A percentile compares a stretch with the other conserved stretches of the same genome.
These are phyloP conservation scores for Parachaetomium inaequale DNA, from an alignment of 495 filamentous ascomycete genomes.

Conservation along the genomic window DNA sequence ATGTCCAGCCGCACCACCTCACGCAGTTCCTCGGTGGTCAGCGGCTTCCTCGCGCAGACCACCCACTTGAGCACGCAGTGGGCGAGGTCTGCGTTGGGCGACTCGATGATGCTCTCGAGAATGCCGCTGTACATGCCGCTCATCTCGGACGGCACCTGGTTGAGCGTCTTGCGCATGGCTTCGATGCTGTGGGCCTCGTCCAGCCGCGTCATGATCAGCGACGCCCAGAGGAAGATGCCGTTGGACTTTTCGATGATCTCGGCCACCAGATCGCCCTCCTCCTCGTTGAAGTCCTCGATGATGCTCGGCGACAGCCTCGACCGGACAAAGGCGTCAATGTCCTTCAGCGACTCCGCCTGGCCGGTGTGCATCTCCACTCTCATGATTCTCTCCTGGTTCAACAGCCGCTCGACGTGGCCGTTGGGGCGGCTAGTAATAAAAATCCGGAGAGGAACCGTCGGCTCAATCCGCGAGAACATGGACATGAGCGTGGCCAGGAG, in stretches of 20 bases:
- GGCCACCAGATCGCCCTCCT: neutral
- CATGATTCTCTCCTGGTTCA: constrained; percentile 5
- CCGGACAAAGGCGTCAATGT: constrained; percentile 16
- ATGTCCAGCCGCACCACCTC: constrained; percentile 26
- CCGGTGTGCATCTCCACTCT: constrained; percentile 21
- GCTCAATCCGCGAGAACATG: constrained; percentile 29
- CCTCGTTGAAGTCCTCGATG: constrained; percentile 12
- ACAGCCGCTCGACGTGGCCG: constrained; percentile 15
- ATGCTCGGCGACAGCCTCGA: constrained; percentile 15
- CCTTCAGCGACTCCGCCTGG: constrained; percentile 18
- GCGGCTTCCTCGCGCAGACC: constrained; percentile 19
- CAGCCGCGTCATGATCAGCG: constrained; percentile 16
- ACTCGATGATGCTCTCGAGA: constrained; percentile 12
- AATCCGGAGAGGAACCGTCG: constrained; percentile 28
- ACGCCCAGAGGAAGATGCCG: constrained; percentile 24
- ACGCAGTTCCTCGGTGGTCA: constrained; percentile 20
- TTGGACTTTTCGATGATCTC: constrained; percentile 20
- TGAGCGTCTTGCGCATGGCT: constrained; percentile 21
- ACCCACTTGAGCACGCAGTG: constrained; percentile 27
- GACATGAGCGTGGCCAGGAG: constrained; percentile 21
- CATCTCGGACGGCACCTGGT: constrained; percentile 26
- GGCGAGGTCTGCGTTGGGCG: constrained; percentile 20
- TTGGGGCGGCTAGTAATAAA: constrained; percentile 34
- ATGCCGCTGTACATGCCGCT: constrained; percentile 25
- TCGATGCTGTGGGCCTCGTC: constrained; percentile 20